Conservation (phyloP, 768 basidiomycete genomes). For the Termitomyces sp. region DNA sequence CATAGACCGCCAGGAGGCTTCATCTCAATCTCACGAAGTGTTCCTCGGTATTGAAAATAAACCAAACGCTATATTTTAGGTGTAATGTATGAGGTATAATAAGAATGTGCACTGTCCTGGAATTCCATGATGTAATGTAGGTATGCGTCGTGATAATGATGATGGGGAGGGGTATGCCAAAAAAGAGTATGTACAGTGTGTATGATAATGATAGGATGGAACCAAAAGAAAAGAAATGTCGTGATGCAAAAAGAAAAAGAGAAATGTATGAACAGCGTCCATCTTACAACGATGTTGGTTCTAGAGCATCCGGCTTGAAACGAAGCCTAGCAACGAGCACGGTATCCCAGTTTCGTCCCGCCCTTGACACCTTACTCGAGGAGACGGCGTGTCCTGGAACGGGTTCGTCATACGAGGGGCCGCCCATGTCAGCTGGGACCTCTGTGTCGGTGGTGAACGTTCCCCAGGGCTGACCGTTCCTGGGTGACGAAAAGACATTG, state of each 20-base stretch:
- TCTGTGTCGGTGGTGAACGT: slow-evolving; percentile 60
- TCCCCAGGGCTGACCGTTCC: no score
- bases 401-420: no score
- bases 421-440: slow-evolving; percentile 33
- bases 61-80: neutral
- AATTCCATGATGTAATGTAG: neutral
- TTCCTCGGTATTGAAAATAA: neutral
- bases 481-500: no score
- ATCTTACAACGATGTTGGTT: slow-evolving; percentile 44
- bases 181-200: no score
- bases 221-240: no score
- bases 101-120: neutral
- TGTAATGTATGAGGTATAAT: neutral
- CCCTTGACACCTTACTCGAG: slow-evolving; percentile 52
- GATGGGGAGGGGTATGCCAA: neutral
- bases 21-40: no score
- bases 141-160: neutral
- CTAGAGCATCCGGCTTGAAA: no score
- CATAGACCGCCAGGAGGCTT: no score
- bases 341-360: slow-evolving; percentile 31
- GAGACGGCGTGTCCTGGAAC: slow-evolving; percentile 30
- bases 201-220: no score
- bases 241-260: no score
- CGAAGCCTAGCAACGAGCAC: no score
- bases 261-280: no score